Evolutionary conservation across 495 filamentous ascomycete species (phyloP), one percentile per base, ranked within the genome.

Genomic region (Friedmanniomyces simplex): DNA sequence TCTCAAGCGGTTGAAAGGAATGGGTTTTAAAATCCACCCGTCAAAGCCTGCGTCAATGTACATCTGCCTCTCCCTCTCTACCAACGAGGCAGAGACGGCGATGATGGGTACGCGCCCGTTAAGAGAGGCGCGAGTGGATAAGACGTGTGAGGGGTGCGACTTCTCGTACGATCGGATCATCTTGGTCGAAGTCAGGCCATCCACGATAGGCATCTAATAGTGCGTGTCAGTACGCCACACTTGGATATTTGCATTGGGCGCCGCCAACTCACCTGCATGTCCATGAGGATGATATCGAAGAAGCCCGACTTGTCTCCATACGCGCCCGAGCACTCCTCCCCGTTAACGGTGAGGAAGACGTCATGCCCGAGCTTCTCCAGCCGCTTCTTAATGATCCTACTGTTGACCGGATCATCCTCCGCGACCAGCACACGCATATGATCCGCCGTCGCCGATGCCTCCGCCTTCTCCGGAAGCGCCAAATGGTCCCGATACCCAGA

Each of bases 191-290:
- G 77, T 79, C 32, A 89, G 79, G 37, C 91, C 91, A 63, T 95
- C 89, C 49, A 91, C 86, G 50, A 96, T 94, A 13, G 91, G 91
- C 91, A 96, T 96, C 85, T 91, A n/a, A n/a, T n/a, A n/a, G n/a
- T n/a, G 60, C 11, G 18, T 25, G 46, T 63, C 50, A 69, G 41
- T 46, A 67, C 59, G 47, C 30, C 2, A 18, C 51, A 34, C 60
- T 16, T 47, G n/a, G 41, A 13, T 18, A 24, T 34, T 21, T 30
- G 30, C 24, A 32, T 24, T 18, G 26, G 45, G 21, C 55, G 47
- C 20, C 16, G 21, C 14, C 22, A 32, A 71, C 76, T 65, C 63
- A 88, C 88, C 76, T 96, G 90, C 73, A 96, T 89, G 66, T 97
- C 91, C 91, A 97, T 97, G 65, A 97, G 75, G 18, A 97, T 75